Conservation (phyloP, 2,329 filamentous ascomycete genomes). For the Aspergillus thermomutatus region DNA sequence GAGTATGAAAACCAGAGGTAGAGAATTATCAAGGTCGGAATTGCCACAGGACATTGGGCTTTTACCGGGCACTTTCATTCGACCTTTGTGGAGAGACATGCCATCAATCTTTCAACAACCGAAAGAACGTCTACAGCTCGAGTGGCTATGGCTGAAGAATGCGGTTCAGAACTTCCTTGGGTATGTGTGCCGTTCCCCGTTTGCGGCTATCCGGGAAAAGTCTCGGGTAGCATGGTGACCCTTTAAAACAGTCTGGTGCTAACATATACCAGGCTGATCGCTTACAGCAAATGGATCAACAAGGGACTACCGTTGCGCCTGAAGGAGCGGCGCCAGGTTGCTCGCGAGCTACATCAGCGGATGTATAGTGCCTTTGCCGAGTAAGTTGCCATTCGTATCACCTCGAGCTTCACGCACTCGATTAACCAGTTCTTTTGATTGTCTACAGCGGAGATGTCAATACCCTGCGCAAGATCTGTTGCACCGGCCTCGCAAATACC, state of each 20-base stretch:
- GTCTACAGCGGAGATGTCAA: constrained; percentile 32
- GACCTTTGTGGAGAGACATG: constrained; percentile 37
- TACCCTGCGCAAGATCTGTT: constrained; percentile 36
- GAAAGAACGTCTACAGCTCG: constrained; percentile 33
- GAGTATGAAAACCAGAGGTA: constrained; percentile 36
- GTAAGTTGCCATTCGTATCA: constrained; percentile 30
- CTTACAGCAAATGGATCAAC: constrained; percentile 32
- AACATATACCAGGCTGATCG: constrained; percentile 24
- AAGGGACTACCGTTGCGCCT: constrained; percentile 34
- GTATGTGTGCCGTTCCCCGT: constrained; percentile 21
- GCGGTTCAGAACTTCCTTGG: constrained; percentile 32
- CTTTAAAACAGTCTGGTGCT: constrained; percentile 5
- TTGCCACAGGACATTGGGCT: constrained; percentile 46
- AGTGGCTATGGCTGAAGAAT: constrained; percentile 39
- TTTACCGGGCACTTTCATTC: constrained; percentile 42
- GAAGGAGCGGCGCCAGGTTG: constrained; percentile 34
- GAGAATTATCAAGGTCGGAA: constrained; percentile 28
- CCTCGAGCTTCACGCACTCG: constrained; percentile 10
- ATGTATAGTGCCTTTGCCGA: constrained; percentile 49
- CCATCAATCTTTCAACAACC: constrained; percentile 40
- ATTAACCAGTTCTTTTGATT: constrained; percentile 13
- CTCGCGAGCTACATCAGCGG: constrained; percentile 39
- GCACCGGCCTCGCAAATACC: constrained; percentile 34
- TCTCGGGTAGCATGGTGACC: not conserved
- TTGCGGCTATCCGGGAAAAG: constrained; percentile 1